Evolutionary conservation across 2,329 filamentous ascomycete genomes (phyloP), one percentile per base, ranked within the genome.

Genomic region (Kalmusia sp.): DNA sequence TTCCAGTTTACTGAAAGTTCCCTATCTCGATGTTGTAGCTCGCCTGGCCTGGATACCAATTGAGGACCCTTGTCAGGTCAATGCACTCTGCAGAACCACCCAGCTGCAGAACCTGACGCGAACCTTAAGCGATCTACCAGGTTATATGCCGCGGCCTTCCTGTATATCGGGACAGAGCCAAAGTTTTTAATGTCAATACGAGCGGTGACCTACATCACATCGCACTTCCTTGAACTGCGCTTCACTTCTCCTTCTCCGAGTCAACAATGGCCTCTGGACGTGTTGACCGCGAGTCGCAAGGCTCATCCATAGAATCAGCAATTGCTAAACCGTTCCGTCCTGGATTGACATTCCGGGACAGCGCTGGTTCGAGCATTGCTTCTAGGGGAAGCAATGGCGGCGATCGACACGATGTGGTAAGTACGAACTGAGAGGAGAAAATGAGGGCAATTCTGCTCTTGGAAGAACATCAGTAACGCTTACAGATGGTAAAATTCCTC

Each of bases 401-500:
- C 40, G 64, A 67, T 47, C 52, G 53, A 28, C 61, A 67, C 51
- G 61, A 61, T 53, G 55, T 65, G 24, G 64, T 65, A 27, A 49
- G 61, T 56, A 47, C 8, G 7, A 17, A 21, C 21, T 21, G n/a
- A 11, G 25, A 14, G n/a, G n/a, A n/a, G n/a, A n/a, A n/a, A n/a
- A n/a, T n/a, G n/a, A n/a, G n/a, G n/a, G n/a, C n/a, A n/a, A 25
- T 27, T 7, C 35, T 30, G n/a, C 6, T 21, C 17, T 25, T 40
- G 1, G n/a, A 33, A 17, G 35, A 19, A 41, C 8, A 2, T 46
- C 22, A 30, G 30, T 59, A 31, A 58, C 27, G 25, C 6, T 15
- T 6, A 11, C 39, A 65, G 59, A 64, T 64, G 57, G 62, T 63
- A 40, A 64, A 63, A 43, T 68, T 65, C 31, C 52, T 68, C 14